These are phyloP conservation scores for Penicillium ochrochloron DNA, from an alignment of 495 filamentous ascomycete genomes.

Conservation along the genomic window DNA sequence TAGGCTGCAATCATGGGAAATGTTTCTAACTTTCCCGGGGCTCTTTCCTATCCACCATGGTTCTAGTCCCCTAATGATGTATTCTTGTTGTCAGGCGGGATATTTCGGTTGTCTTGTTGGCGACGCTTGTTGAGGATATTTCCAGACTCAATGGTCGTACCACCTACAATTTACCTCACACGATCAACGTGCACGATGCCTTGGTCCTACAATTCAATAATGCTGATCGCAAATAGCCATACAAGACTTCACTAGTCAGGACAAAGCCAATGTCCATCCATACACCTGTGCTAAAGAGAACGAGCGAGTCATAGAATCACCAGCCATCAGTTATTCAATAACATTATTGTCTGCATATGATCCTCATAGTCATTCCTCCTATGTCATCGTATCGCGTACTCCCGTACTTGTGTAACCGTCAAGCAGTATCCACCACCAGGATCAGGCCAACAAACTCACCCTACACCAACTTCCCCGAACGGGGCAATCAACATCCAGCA, in stretches of 20 bases:
- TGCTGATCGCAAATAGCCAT: background rate
- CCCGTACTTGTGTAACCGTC: background rate
- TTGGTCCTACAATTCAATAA: background rate
- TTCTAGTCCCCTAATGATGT: too few relatives aligned
- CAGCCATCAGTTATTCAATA: background rate
- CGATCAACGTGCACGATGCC: background rate
- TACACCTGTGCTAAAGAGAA: background rate
- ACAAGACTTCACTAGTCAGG: background rate
- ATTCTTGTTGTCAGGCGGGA: too few relatives aligned
- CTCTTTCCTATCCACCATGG: too few relatives aligned
- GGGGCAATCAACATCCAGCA: slow-evolving; percentile 20
- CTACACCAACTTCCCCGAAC: background rate
- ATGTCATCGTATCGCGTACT: slow-evolving; percentile 2
- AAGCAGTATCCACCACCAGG: background rate
- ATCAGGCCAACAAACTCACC: background rate
- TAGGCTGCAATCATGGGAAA: too few relatives aligned
- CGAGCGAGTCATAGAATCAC: background rate
- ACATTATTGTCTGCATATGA: background rate
- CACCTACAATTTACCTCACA: background rate
- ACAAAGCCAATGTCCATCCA: background rate
- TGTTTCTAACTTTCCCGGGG: too few relatives aligned
- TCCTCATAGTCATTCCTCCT: background rate
- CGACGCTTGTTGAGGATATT: too few relatives aligned
- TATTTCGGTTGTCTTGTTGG: too few relatives aligned
- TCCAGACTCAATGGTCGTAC: too few relatives aligned